Evolutionary conservation across 2,329 filamentous ascomycete species (phyloP), one percentile per base, ranked within the genome.

Genomic region (Fusarium lateritium): DNA sequence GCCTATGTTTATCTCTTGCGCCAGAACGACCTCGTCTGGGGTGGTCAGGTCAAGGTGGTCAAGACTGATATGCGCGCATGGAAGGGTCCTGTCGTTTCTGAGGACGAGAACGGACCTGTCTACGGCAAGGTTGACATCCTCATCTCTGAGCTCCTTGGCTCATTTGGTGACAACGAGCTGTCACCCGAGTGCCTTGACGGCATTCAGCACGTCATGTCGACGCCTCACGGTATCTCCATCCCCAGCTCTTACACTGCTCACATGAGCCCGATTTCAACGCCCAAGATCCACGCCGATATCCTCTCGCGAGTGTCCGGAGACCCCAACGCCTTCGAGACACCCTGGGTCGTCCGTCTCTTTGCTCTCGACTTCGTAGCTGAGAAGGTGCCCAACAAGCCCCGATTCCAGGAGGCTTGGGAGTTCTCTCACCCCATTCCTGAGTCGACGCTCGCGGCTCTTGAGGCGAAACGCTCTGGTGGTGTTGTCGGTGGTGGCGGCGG

Each of bases 51-150:
- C 21, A 94, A 91, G 3, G 88, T 99, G 33, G 91, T 98, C 69
- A 97, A 97, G 81, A 97, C 94, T 1, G 96, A 99, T 78, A 99
- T 99, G 96, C 91, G 96, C 49, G 91, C 91, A 62, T 99, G 97
- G 97, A 92, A 92, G 74, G 97, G 97, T 0, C 95, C 95, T 2
- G 77, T 88, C 1, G 75, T 86, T 19, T 81, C 83, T 50, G 77
- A 81, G 64, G 78, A 82, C 10, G 73, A 79, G 6, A 76, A 81
- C 42, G 80, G 83, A 5, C 83, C 84, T 15, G 81, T 85, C 7
- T 82, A 88, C 69, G 86, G 87, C 71, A 89, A 91, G 75, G 91
- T 99, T 42, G 96, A 99, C 78, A 97, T 99, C 56, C 83, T 99
- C 5, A 90, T 99, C 28, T 98, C 94, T 4, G 96, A 99, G 79